Evolutionary conservation across 2,329 filamentous ascomycete genomes (phyloP).

Genomic region (Akanthomyces lecanii): DNA sequence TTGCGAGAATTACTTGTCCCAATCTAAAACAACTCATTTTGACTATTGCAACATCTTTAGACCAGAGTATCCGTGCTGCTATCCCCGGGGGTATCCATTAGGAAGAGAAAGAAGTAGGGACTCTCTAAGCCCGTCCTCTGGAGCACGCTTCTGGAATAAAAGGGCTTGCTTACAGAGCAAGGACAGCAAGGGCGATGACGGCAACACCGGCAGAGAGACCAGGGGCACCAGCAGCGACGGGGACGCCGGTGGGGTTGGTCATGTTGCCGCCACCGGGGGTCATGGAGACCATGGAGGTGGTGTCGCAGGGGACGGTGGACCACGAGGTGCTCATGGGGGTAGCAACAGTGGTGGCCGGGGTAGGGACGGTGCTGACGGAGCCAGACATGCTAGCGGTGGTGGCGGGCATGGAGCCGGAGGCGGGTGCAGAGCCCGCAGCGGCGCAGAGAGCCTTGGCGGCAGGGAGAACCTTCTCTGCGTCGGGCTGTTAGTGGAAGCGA

Average conservation of each 20-base stretch:
- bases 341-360: constrained; percentile 13
- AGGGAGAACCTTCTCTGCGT: constrained; percentile 36
- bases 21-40: constrained; percentile 15
- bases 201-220: constrained; percentile 30
- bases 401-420: constrained; percentile 11
- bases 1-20: constrained; percentile 2
- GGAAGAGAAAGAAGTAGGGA: no score
- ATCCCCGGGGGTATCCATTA: not conserved
- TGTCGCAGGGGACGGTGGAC: constrained; percentile 18
- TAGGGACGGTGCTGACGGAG: constrained; percentile 10
- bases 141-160: not conserved
- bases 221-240: constrained; percentile 27
- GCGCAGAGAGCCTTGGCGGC: constrained; percentile 34
- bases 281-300: constrained; percentile 8
- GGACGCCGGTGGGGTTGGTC: constrained; percentile 10
- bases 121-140: not conserved
- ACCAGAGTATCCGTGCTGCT: not conserved
- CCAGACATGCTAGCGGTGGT: constrained; percentile 12
- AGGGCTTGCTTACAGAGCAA: constrained; percentile 34
- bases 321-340: not conserved
- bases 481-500: constrained; percentile 19
- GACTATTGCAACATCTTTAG: not conserved
- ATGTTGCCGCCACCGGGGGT: constrained; percentile 1
- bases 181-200: constrained; percentile 30
- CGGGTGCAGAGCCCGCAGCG: constrained; percentile 15